Base-by-base conservation (phyloP, 1,284 basidiomycete genomes). In the Ustilago nuda region DNA sequence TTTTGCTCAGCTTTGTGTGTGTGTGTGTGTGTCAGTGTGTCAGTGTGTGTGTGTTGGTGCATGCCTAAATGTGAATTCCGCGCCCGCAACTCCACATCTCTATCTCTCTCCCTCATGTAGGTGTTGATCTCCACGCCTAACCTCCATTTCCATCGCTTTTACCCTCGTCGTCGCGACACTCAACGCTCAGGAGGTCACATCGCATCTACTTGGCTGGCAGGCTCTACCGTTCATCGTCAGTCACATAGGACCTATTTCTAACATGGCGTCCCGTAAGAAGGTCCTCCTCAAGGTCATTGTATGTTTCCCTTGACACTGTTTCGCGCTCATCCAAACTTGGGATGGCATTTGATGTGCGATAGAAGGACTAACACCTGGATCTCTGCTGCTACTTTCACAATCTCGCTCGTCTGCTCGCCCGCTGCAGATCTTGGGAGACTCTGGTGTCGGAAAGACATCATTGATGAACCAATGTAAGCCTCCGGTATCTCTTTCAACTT, bases 391-490 rank as follows among this genome's bases (percentile, higher is more conserved):
- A 4, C 13, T 19, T 39, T 15, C 6, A 4, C 19, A 15, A 48
- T 27, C 23, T 48, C 23, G 8, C 6, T 11, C 30, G 17, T n/a
- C 32, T n/a, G 9, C 35, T 19, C 23, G 23, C 23, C 23, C n/a
- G 43, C 19, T 37, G 15, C 7, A 81, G 82, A 79, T 85, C 68
- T 62, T 81, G 30, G 83, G 83, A 46, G 83, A 84, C 66, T 84
- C 83, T 15, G 83, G 96, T 72, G 97, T 99, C 87, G 97, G 96
- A 60, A 99, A 99, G 92, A 99, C 96, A 56, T 99, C 96, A 48
- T 91, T 99, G 83, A 99, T 99, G 97, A 99, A 98, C 89, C 97
- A 99, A 89, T 99, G 81, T 85, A 64, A 66, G 82, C 23, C 32
- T 13, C 11, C 43, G 23, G 11, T 30, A 0, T 7, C 43, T 23